Percentiles rank a stretch among this genome's conserved stretches.
These are phyloP conservation scores for Pelargonium citronellum DNA, from an alignment of 441 rosid species.

Conservation along the genomic window DNA sequence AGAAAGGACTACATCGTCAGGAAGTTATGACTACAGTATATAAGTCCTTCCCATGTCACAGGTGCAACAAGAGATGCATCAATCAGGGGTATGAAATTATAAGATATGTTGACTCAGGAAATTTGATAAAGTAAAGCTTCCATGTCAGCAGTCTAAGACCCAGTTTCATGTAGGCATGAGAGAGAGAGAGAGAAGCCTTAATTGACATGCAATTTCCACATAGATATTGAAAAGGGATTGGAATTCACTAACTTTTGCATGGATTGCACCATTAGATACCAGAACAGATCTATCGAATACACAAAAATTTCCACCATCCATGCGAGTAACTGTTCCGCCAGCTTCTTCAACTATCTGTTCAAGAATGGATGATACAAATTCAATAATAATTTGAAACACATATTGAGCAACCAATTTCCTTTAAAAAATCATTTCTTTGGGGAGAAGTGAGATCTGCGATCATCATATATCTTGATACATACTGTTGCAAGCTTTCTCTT, in stretches of 20 bases:
- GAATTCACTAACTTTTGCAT: constrained; percentile 48
- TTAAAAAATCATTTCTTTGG: background rate
- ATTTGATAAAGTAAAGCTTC: too few species aligned
- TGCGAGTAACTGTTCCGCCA: constrained; percentile 70
- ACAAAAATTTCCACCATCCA: constrained; percentile 78
- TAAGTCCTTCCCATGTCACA: background rate
- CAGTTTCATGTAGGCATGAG: background rate
- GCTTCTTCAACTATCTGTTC: constrained; percentile 87
- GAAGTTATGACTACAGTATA: background rate
- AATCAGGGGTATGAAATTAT: too few species aligned
- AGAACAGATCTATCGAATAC: constrained; percentile 79
- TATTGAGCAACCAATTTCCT: constrained; percentile 1
- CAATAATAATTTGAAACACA: constrained; percentile 12
- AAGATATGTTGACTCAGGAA: too few species aligned
- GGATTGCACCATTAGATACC: constrained; percentile 76
- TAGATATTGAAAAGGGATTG: background rate
- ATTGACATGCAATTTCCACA: background rate
- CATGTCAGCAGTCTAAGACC: too few species aligned
- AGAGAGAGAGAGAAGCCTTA: too few species aligned
- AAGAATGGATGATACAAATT: constrained; percentile 11
- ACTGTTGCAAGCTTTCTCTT: background rate
- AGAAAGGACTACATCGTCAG: background rate
- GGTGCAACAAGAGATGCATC: background rate
- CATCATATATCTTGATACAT: constrained; percentile 2
- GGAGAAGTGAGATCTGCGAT: background rate